A percentile compares a stretch with the other conserved stretches of the same genome.
Conservation (phyloP, 139 green algal genomes). For the Pseudopediastrum boryanum region DNA sequence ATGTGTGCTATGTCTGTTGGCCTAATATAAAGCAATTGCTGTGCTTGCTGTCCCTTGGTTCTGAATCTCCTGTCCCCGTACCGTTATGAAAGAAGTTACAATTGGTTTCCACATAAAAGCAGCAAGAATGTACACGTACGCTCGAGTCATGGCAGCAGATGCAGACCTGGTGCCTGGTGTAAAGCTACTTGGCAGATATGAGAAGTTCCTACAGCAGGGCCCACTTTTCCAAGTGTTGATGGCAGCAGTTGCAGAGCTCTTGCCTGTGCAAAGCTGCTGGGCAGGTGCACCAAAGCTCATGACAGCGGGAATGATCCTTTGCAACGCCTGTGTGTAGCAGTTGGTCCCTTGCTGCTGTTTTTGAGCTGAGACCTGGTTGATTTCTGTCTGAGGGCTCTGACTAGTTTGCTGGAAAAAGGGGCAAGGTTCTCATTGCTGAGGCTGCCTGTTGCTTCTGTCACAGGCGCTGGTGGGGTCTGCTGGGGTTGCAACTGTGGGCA, state of each 20-base stretch:
- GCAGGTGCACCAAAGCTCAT: too few species aligned
- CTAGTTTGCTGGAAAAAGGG: background rate
- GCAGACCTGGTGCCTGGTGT: too few species aligned
- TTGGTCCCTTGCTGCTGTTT: background rate
- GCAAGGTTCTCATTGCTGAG: background rate
- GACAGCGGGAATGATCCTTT: too few species aligned
- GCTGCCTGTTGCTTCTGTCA: background rate
- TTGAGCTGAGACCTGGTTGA: too few species aligned
- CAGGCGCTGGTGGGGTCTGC: constrained; percentile 22
- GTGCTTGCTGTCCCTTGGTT: background rate
- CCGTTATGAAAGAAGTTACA: background rate
- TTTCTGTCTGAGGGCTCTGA: background rate
- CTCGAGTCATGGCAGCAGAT: too few species aligned
- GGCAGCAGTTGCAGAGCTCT: too few species aligned
- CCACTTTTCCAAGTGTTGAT: too few species aligned
- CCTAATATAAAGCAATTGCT: too few species aligned
- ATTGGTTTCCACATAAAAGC: background rate
- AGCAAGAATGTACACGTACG: background rate
- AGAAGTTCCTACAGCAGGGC: too few species aligned
- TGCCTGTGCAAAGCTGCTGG: too few species aligned
- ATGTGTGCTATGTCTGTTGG: too few species aligned
- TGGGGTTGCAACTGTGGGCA: constrained; percentile 18
- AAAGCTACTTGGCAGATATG: too few species aligned
- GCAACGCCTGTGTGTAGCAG: background rate
- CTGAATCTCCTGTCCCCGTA: background rate